These are phyloP conservation scores for Hordeum vulgare DNA, from an alignment of 176 grass and related monocot genomes.

Conservation along the genomic window DNA sequence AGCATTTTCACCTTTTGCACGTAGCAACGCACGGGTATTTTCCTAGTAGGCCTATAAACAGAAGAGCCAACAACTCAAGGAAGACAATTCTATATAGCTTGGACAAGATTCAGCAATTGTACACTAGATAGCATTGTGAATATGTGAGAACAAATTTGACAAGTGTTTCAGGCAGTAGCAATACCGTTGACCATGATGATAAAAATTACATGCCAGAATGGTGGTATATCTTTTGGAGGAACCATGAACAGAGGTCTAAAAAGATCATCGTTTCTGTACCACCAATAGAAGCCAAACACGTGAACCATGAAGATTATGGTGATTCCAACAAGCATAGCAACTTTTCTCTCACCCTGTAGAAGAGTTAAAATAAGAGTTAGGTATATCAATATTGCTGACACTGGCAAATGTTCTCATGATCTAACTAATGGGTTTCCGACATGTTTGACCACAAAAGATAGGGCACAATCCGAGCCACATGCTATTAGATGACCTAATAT, in stretches of 20 bases:
- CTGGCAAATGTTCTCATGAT: conserved; percentile 5
- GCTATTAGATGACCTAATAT: neutral
- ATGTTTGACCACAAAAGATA: conserved; percentile 9
- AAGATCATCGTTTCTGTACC: conserved; percentile 88
- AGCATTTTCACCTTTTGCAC: no score
- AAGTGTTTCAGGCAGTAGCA: neutral
- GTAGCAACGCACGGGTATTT: no score
- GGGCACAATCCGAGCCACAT: neutral
- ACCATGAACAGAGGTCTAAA: conserved; percentile 89
- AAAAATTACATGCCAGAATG: conserved; percentile 98
- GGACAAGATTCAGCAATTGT: neutral
- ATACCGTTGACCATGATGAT: conserved; percentile 99
- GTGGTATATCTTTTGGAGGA: conserved; percentile 90
- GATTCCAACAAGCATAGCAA: conserved; percentile 71
- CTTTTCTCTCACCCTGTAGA: conserved; percentile 89
- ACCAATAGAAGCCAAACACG: conserved; percentile 95
- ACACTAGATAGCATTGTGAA: neutral
- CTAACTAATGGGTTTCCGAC: conserved; percentile 6
- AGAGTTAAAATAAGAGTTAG: conserved; percentile 2
- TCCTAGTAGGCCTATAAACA: neutral
- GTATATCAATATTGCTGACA: conserved; percentile 7
- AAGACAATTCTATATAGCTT: conserved; percentile 3
- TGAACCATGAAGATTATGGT: conserved; percentile 76
- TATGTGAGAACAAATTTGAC: conserved; percentile 3
- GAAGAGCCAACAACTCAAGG: neutral